Conservation (phyloP, 805 yeast genomes). For the Ogataea saltuana region DNA sequence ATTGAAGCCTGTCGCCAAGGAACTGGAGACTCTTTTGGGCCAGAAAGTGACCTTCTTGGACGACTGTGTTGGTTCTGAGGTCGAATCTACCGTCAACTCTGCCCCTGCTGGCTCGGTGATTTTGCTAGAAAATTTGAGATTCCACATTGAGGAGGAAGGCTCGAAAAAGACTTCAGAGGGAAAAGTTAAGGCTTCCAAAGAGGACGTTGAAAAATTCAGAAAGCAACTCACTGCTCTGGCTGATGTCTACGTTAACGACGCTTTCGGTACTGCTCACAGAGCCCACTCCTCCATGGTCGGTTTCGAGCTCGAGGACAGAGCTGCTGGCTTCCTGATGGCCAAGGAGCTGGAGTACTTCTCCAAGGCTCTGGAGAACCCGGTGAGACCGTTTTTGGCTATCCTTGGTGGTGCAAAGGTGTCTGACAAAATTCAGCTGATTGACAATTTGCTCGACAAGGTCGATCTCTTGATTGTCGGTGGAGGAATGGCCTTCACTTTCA, state of each 20-base stretch:
- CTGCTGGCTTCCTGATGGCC: conserved; percentile 97
- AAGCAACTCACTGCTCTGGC: conserved; percentile 86
- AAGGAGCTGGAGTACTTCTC: conserved; percentile 97
- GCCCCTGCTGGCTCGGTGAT: conserved; percentile 81
- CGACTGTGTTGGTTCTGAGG: conserved; percentile 93
- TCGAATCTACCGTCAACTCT: conserved; percentile 71
- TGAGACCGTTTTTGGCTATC: conserved; percentile 97
- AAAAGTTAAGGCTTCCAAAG: conserved; percentile 90
- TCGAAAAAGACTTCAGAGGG: conserved; percentile 81
- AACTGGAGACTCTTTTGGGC: conserved; percentile 76
- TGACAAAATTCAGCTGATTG: conserved; percentile 97
- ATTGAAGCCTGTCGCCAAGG: conserved; percentile 89
- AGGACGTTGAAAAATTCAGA: conserved; percentile 85
- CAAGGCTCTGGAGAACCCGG: conserved; percentile 97
- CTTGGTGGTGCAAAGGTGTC: conserved; percentile 99
- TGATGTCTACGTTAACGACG: conserved; percentile 97
- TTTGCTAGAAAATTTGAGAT: conserved; percentile 95
- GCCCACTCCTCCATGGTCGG: conserved; percentile 99
- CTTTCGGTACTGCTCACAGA: conserved; percentile 99
- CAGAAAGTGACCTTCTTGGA: conserved; percentile 75
- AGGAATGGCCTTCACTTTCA: conserved; percentile 99
- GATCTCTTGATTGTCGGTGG: conserved; percentile 95
- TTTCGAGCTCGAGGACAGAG: conserved; percentile 90
- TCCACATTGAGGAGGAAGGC: conserved; percentile 98
- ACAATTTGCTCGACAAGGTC: conserved; percentile 95